Base-by-base conservation (phyloP, 805 yeast genomes). In the Candida insectorum region DNA sequence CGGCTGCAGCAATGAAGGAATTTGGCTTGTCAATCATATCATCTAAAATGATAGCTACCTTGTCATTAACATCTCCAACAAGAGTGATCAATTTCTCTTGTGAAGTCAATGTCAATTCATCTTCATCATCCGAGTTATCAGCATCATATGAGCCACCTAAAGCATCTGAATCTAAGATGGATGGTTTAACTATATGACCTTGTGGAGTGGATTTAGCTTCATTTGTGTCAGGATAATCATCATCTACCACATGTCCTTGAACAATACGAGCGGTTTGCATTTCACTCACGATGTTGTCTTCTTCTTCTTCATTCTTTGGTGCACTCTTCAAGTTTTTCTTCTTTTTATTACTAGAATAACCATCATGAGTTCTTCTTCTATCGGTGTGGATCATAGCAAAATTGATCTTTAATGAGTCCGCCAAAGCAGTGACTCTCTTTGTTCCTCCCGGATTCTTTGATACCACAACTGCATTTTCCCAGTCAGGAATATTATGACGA, bases 401-500 rank as follows among this genome's bases (percentile, higher is more conserved):
- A 60, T 93, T 88, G 47, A 93, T 85, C 63, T 91, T 91, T 49
- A 93, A 72, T 24, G 94, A 79, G 64, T 94, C 98, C n/a, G 98
- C 98, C 49, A 93, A 71, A 1, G 97, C 89, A 13, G 99, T 93
- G 34, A 93, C 99, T 47, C 98, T 77, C 59, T 93, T 93, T 14
- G 99, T 89, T 36, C 98, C 98, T 43, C 98, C 99, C 14, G 99
- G 97, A 62, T 93, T 93, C 58, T 93, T 93, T n/a, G 97, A 88
- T 9, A 93, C 98, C 34, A 93, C 95, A 16, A 94, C 98, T 2
- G 96, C 91, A 40, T 81, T 80, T 48, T 77, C 71, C 70, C 85
- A 87, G 54, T 91, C 87, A 23, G 81, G 79, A 30, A 93, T 82
- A 51, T 93, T 84, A 58, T 84, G 93, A 49, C 84, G 79, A 50